phyloP scores from a whole-genome alignment of 306 rosid genomes.

The Chamaecrista fasciculata region DNA sequence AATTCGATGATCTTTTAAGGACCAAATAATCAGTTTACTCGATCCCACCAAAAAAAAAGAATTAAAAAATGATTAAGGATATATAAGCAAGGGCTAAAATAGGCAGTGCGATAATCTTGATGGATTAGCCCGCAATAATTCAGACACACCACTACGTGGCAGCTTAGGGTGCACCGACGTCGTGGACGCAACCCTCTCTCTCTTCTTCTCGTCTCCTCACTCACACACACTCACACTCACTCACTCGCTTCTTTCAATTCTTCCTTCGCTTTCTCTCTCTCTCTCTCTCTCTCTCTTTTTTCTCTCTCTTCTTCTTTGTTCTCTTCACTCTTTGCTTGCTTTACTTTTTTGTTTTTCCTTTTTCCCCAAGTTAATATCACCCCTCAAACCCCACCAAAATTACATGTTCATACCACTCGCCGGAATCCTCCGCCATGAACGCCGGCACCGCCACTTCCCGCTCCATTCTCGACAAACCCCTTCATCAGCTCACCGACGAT shows the following conservation, averaged over 20 bases:
- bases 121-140: constrained; percentile 49
- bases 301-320: not conserved
- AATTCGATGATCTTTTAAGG: no score
- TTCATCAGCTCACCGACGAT: constrained; percentile 87
- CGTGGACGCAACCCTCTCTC: constrained; percentile 10
- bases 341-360: not conserved
- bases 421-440: constrained; percentile 62
- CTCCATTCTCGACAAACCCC: constrained; percentile 89
- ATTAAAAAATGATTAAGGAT: not conserved
- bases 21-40: no score
- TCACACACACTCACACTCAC: not conserved
- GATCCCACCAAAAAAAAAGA: no score
- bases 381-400: constrained; percentile 17
- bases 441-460: constrained; percentile 60
- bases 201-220: not conserved
- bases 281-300: not conserved
- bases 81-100: not conserved
- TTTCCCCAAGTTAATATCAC: not conserved
- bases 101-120: constrained; percentile 1
- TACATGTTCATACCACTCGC: constrained; percentile 26
- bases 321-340: not conserved
- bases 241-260: not conserved
- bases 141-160: constrained; percentile 73
- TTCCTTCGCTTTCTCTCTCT: not conserved
- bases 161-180: constrained; percentile 76